Conservation (phyloP, 148 eudicot species). For the Arctostaphylos glauca region DNA sequence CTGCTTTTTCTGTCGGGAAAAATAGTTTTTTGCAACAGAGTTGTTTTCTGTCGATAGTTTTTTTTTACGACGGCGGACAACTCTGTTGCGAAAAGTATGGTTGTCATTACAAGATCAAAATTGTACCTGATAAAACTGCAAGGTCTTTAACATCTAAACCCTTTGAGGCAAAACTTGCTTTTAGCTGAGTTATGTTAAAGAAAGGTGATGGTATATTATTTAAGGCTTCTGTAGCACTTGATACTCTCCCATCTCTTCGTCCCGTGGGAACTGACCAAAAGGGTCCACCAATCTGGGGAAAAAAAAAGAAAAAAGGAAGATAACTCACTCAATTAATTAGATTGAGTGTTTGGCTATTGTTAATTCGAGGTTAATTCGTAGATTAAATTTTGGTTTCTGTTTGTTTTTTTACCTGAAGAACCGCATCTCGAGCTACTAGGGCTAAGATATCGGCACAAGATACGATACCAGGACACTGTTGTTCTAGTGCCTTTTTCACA, state of each 20-base stretch:
- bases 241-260: slow-evolving; percentile 45
- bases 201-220: slow-evolving; percentile 39
- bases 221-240: slow-evolving; percentile 31
- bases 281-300: slow-evolving; percentile 40
- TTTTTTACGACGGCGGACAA: not conserved
- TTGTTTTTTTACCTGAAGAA: slow-evolving; percentile 23
- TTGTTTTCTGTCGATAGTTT: not conserved
- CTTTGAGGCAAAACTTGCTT: slow-evolving; percentile 22
- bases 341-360: not conserved
- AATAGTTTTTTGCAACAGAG: not conserved
- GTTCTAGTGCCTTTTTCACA: slow-evolving; percentile 37
- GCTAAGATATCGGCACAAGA: slow-evolving; percentile 58
- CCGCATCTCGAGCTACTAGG: slow-evolving; percentile 53
- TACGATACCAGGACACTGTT: slow-evolving; percentile 46
- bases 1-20: no score
- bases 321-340: not conserved
- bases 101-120: not conserved
- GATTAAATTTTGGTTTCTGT: not conserved
- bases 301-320: not conserved
- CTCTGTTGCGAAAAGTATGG: not conserved
- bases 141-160: slow-evolving; percentile 45
- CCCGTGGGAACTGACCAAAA: slow-evolving; percentile 45
- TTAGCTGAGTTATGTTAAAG: slow-evolving; percentile 28
- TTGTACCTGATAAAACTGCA: slow-evolving; percentile 48
- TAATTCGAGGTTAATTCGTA: not conserved